Base-by-base conservation (phyloP, 2,329 filamentous ascomycete genomes). In the Emericellopsis atlantica region DNA sequence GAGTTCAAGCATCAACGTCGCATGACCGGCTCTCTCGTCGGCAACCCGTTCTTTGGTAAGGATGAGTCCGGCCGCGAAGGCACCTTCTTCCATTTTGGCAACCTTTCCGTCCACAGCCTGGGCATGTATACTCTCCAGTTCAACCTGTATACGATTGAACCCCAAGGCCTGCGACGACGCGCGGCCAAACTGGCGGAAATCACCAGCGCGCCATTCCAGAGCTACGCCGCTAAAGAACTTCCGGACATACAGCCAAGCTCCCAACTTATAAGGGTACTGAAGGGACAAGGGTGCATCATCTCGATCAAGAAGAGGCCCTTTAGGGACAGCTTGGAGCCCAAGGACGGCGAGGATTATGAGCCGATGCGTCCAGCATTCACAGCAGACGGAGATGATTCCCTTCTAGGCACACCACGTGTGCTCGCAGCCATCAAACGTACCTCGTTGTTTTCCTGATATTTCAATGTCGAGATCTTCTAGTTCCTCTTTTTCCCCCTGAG, bases 141-240 rank as follows among this genome's bases (percentile, higher is more conserved):
- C 56, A 76, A 76, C 32, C 67, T 90, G 18, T 76, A 88, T 53
- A 74, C 83, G 44, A 72, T 90, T 34, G 78, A 88, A 47, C 62
- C 64, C 12, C 70, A 70, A 3, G 77, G 75, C 23, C 40, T 50
- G 21, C 39, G 57, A 8, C 59, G 58, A 36, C 65, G 60, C 40
- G 72, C 67, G 11, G 71, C 70, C 18, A 66, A 76, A 14, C 58
- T 65, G n/a, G 67, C 66, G 7, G 64, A 65, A 16, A 64, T 62
- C 14, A 70, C 79, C 60, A 86, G 78, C 53, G 76, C 84, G 14
- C 64, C 79, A 15, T 89, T 92, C 53, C 78, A 74, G 11, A 84
- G 89, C 7, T 89, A 82, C 57, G 88, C 81, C 35, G 85, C 85
- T 35, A 92, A 90, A 55, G 84, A 90, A 54, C 92, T 92, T 45